These are phyloP conservation scores for Alternaria ethzedia DNA, from an alignment of 2,329 filamentous ascomycete genomes.

Conservation along the genomic window DNA sequence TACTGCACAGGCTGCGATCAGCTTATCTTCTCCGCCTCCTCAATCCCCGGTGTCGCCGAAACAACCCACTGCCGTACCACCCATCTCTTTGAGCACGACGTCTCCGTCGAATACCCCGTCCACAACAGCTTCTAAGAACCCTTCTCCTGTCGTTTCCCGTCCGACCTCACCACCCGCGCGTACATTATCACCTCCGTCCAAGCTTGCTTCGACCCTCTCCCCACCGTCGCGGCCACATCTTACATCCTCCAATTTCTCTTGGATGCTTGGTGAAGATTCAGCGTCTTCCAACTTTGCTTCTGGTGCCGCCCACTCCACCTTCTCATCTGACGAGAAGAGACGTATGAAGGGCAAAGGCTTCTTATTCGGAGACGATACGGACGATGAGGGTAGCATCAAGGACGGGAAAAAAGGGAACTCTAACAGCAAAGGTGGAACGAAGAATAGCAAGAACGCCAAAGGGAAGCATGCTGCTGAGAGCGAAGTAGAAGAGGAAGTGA, in stretches of 20 bases:
- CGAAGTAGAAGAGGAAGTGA: slow-evolving; percentile 46
- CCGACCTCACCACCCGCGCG: slow-evolving; percentile 25
- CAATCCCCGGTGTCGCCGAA: slow-evolving; percentile 24
- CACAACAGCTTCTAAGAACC: neutral
- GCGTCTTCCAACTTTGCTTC: slow-evolving; percentile 43
- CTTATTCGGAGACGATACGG: slow-evolving; percentile 51
- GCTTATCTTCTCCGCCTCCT: slow-evolving; percentile 24
- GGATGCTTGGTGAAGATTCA: slow-evolving; percentile 67
- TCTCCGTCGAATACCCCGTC: slow-evolving; percentile 10
- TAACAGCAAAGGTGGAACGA: slow-evolving; percentile 22
- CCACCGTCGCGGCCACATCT: slow-evolving; percentile 66
- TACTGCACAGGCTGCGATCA: slow-evolving; percentile 28
- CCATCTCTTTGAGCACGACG: slow-evolving; percentile 16
- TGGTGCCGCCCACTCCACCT: slow-evolving; percentile 41
- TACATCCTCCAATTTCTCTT: slow-evolving; percentile 77
- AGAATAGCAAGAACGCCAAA: slow-evolving; percentile 25
- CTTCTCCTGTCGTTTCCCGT: slow-evolving; percentile 14
- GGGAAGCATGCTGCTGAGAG: slow-evolving; percentile 30
- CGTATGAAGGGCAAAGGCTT: slow-evolving; percentile 48
- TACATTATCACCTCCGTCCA: slow-evolving; percentile 12
- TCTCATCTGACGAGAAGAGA: slow-evolving; percentile 45
- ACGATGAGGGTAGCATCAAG: slow-evolving; percentile 29
- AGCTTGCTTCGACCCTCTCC: slow-evolving; percentile 36
- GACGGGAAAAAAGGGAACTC: slow-evolving; percentile 31
- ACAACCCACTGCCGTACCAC: slow-evolving; percentile 29